Evolutionary conservation across 148 eudicot species (phyloP).

Genomic region (Nepenthes gracilis): DNA sequence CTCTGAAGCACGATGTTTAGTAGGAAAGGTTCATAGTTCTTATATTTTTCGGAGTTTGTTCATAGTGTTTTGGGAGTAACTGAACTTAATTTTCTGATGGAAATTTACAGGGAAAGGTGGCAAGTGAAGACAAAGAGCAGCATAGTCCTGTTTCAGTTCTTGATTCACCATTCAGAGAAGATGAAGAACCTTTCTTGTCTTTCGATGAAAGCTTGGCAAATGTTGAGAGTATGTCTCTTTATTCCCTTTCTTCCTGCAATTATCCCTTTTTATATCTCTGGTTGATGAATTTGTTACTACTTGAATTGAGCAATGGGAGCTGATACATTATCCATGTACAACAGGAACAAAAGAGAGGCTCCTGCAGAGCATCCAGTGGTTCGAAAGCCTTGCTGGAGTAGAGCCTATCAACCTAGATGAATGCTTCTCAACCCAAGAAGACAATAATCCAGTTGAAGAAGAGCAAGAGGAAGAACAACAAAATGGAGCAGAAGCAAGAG

Average conservation of each 20-base stretch:
- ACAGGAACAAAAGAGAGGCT: constrained; percentile 29
- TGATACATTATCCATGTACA: background rate
- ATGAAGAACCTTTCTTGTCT: constrained; percentile 22
- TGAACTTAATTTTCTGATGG: background rate
- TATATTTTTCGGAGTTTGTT: too few species aligned
- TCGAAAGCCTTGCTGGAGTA: constrained; percentile 26
- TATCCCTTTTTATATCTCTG: background rate
- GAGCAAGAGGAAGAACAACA: constrained; percentile 12
- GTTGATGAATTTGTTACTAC: background rate
- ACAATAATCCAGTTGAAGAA: background rate
- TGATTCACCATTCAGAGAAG: constrained; percentile 37
- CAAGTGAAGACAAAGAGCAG: constrained; percentile 34
- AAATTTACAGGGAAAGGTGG: constrained; percentile 14
- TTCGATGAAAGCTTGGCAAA: constrained; percentile 30
- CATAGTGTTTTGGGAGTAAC: too few species aligned
- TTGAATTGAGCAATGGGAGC: background rate
- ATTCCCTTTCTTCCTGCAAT: background rate
- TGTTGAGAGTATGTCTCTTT: constrained; percentile 22
- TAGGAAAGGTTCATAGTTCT: too few species aligned
- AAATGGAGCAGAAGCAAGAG: constrained; percentile 10
- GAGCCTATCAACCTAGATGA: constrained; percentile 5
- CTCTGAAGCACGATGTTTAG: too few species aligned
- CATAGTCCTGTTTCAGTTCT: constrained; percentile 60
- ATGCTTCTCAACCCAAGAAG: background rate
- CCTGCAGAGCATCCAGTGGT: constrained; percentile 25